A percentile compares a stretch with the other conserved stretches of the same genome.
Evolutionary conservation across 805 yeast species (phyloP).

Genomic region (Kurtzmaniella cleridarum): DNA sequence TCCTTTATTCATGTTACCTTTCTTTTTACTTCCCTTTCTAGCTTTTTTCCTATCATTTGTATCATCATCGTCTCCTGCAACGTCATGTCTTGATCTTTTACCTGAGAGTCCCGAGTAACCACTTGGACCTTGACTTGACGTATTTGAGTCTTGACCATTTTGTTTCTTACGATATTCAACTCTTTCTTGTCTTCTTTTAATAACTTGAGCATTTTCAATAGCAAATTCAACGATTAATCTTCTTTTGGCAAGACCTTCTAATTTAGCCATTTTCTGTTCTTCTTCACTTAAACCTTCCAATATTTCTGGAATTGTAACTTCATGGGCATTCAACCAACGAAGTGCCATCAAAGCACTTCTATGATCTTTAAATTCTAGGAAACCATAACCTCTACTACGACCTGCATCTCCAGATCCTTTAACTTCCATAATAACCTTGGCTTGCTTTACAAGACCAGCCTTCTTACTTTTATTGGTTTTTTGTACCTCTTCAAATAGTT

Average conservation of each 20-base stretch:
- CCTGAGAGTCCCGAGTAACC: conserved; percentile 11
- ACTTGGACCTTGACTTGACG: conserved; percentile 8
- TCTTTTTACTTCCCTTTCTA: conserved; percentile 27
- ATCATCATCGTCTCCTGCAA: conserved; percentile 18
- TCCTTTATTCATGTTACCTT: conserved; percentile 43
- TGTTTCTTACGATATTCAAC: conserved; percentile 14
- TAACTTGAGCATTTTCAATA: conserved; percentile 88
- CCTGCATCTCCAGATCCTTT: conserved; percentile 85
- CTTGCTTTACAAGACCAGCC: conserved; percentile 87
- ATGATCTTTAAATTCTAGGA: conserved; percentile 88
- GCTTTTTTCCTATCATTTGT: conserved; percentile 16
- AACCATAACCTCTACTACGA: conserved; percentile 95
- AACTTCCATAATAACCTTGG: conserved; percentile 88
- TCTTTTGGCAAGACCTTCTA: conserved; percentile 57
- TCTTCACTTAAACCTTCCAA: conserved; percentile 65
- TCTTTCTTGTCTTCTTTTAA: conserved; percentile 81
- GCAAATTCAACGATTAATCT: conserved; percentile 92
- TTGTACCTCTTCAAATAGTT: conserved; percentile 30
- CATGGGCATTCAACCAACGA: conserved; percentile 94
- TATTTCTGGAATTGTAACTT: conserved; percentile 67
- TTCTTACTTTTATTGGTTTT: conserved; percentile 62
- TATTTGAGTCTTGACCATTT: conserved; percentile 30
- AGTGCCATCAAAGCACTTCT: conserved; percentile 91
- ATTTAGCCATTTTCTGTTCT: conserved; percentile 50
- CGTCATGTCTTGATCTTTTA: conserved; percentile 12